Evolutionary conservation across 2,329 filamentous ascomycete species (phyloP), one percentile per base, ranked within the genome.

Genomic region (Elsinoe batatas): DNA sequence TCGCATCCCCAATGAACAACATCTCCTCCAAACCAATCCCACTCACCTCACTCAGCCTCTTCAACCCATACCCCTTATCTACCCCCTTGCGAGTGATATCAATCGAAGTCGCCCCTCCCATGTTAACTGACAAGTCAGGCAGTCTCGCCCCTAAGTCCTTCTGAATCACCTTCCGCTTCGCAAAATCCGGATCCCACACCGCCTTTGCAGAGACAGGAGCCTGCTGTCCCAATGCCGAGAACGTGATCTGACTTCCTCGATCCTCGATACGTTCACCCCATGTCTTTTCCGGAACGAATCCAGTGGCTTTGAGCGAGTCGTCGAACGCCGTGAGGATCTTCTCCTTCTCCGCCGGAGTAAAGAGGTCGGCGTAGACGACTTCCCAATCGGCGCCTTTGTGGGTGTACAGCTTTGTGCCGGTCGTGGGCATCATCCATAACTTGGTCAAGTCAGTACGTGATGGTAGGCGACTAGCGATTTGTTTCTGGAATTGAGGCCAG

Each of bases 371-470:
- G 56, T 69, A 73, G 43, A 67, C 64, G 6, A 61, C 60, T 20
- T 62, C 22, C 71, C 71, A 72, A 5, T 56, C 59, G 18, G 43
- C 57, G n/a, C 58, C 55, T 18, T 62, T 61, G 61, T 67, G 58
- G 20, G 61, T 67, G 62, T 71, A 74, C 7, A 74, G 68, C 60
- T 72, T 71, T 26, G 70, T 72, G 20, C 71, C 71, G 5, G 67
- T 71, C 10, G 71, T 72, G 2, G 71, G 71, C 68, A 73, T 69
- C n/a, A 73, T 64, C 71, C 69, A 73, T 26, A 73, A 65, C 47
- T 65, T 68, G 7, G 67, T 64, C n/a, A 68, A 62, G 56, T 73
- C 62, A 8, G 71, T 67, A 51, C 59, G 62, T 12, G 64, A 36
- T 2, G 69, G 68, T 1, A 72, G 66, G 33, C 69, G 68, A 61